Evolutionary conservation across 2,329 filamentous ascomycete genomes (phyloP), one percentile per base, ranked within the genome.

Genomic region (Botrytis fabae): DNA sequence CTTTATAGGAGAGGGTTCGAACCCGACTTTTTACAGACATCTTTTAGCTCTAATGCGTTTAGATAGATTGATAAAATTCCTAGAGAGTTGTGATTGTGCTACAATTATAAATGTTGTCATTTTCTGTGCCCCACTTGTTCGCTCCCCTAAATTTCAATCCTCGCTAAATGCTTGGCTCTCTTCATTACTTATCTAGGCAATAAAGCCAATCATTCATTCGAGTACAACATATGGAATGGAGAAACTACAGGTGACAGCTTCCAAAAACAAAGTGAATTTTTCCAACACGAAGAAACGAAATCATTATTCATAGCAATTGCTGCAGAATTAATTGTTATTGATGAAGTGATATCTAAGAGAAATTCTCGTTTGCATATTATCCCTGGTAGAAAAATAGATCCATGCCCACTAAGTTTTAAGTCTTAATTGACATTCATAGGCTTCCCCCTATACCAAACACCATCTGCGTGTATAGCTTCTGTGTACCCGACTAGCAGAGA

Each of bases 21-120:
- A n/a, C n/a, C 4, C 4, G 12, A n/a, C 5, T 2, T 54, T 2
- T 16, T 7, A 0, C 7, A n/a, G 5, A n/a, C 14, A 16, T 1
- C 5, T 7, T 54, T 54, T 1, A 54, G 12, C 5, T 1, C n/a
- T 54, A 7, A n/a, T 2, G 1, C 16, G 5, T n/a, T 1, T 5
- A 54, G 0, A 25, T 22, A 48, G 3, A 25, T 22, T 1, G 10
- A 10, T 48, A 48, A 4, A 4, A 10, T 48, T 48, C 0, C 8
- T 10, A 48, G 46, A 46, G 9, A 25, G 25, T 51, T 5, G 1
- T 25, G 51, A 42, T 12, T 64, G n/a, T 44, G 25, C n/a, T 28
- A 44, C 40, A 20, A 10, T 25, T 64, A 32, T 32, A 20, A 42
- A 46, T 64, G 25, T 32, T 28, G 10, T 44, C 20, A 48, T 65